Conservation (phyloP, 2,329 filamentous ascomycete genomes). For the Fusarium pseudocircinatum region DNA sequence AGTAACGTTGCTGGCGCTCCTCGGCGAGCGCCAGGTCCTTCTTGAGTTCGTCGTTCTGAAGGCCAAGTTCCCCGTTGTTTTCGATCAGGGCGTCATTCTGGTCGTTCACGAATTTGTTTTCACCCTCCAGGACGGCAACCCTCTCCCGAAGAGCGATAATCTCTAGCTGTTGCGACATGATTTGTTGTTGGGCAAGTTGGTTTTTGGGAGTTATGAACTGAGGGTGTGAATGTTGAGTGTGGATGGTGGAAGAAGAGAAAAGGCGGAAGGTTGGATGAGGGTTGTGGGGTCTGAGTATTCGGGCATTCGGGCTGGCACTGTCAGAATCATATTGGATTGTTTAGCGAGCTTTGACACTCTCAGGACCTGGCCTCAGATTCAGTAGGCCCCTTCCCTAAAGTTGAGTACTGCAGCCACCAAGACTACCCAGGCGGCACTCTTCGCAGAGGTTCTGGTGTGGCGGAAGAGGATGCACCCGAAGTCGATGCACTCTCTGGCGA, state of each 20-base stretch:
- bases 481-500: neutral
- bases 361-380: neutral
- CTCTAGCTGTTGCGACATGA: too few species aligned
- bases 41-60: too few species aligned
- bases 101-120: too few species aligned
- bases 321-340: neutral
- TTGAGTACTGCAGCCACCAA: accelerated
- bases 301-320: neutral
- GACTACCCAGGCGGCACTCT: accelerated
- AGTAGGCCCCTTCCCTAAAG: neutral
- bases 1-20: too few species aligned
- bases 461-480: neutral
- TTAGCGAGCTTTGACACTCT: neutral
- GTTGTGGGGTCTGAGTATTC: neutral
- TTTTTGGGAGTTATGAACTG: too few species aligned
- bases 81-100: too few species aligned
- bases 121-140: too few species aligned
- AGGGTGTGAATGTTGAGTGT: too few species aligned
- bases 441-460: accelerated
- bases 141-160: too few species aligned
- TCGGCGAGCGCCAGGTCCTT: too few species aligned
- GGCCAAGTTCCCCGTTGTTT: too few species aligned
- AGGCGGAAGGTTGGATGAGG: neutral
- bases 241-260: neutral
- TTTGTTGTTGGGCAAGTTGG: too few species aligned